Evolutionary conservation across 495 filamentous ascomycete species (phyloP).

Genomic region (Penicillium silybi): DNA sequence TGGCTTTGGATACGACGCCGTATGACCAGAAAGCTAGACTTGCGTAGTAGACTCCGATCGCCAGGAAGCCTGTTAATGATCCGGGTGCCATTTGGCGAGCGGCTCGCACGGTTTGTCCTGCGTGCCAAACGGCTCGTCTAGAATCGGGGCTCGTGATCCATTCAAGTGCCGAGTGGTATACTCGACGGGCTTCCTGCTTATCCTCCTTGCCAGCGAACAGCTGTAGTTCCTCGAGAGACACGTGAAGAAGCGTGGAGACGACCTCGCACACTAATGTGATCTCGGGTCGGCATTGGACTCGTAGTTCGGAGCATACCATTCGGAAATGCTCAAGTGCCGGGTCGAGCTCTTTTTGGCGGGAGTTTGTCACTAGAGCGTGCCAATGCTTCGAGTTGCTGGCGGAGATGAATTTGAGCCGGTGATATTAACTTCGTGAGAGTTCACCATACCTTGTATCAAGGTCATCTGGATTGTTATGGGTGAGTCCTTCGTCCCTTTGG

Average conservation of each 20-base stretch:
- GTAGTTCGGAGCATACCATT: slow-evolving; percentile 31
- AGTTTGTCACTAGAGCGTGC: slow-evolving; percentile 46
- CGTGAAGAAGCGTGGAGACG: slow-evolving; percentile 55
- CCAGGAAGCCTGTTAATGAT: slow-evolving; percentile 54
- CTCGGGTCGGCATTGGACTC: slow-evolving; percentile 18
- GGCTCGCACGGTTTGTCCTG: slow-evolving; percentile 56
- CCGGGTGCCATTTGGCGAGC: slow-evolving; percentile 45
- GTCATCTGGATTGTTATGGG: background rate
- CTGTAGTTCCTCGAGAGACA: slow-evolving; percentile 61
- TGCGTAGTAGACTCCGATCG: slow-evolving; percentile 58
- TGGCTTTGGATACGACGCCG: slow-evolving; percentile 42
- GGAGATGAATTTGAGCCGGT: slow-evolving; percentile 50
- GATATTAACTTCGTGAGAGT: slow-evolving; percentile 33
- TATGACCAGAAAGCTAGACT: slow-evolving; percentile 59
- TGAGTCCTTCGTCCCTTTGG: background rate
- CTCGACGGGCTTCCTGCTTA: slow-evolving; percentile 53
- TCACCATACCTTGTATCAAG: background rate
- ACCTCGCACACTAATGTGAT: slow-evolving; percentile 50
- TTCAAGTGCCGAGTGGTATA: slow-evolving; percentile 47
- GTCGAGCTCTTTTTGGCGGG: slow-evolving; percentile 50
- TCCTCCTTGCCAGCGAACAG: slow-evolving; percentile 61
- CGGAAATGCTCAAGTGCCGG: slow-evolving; percentile 41
- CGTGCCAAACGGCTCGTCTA: slow-evolving; percentile 57
- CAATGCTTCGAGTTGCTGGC: slow-evolving; percentile 37
- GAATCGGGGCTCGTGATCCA: slow-evolving; percentile 52